A percentile compares a stretch with the other conserved stretches of the same genome.
Conservation (phyloP, 75 land plant species). For the Sequoia sempervirens region DNA sequence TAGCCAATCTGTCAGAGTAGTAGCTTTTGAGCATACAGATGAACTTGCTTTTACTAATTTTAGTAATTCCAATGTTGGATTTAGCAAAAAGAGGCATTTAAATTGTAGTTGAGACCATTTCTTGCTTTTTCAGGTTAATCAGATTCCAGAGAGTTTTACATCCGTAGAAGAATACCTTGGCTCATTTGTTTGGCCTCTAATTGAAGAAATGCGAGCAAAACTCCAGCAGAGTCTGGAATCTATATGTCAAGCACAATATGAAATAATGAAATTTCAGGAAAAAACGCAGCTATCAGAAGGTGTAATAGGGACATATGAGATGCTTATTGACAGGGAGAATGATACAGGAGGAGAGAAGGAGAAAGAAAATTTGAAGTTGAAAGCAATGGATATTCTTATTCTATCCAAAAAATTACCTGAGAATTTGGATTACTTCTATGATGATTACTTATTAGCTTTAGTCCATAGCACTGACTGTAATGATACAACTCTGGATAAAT, state of each 20-base stretch:
- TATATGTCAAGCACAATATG: slow-evolving; percentile 28
- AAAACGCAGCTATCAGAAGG: slow-evolving; percentile 8
- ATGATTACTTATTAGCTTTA: not conserved
- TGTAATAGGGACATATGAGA: not conserved
- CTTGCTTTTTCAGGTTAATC: no score
- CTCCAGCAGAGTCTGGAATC: no score
- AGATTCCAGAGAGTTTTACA: no score
- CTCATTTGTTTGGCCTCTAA: no score
- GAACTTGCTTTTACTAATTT: not conserved
- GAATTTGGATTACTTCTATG: not conserved
- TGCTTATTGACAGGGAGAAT: not conserved
- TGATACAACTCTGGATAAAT: not conserved
- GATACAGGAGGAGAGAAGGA: not conserved
- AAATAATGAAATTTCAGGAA: slow-evolving; percentile 8
- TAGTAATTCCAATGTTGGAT: not conserved
- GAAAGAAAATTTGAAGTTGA: not conserved
- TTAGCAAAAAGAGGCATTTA: not conserved
- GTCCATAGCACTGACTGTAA: not conserved
- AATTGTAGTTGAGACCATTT: not conserved
- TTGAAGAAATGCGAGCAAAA: no score
- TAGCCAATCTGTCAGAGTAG: not conserved
- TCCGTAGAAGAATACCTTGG: no score
- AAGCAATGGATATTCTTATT: slow-evolving; percentile 34
- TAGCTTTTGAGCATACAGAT: not conserved
- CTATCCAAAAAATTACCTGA: slow-evolving; percentile 26